Evolutionary conservation across 148 eudicot genomes (phyloP), one percentile per base, ranked within the genome.

Genomic region (Chenopodium album): DNA sequence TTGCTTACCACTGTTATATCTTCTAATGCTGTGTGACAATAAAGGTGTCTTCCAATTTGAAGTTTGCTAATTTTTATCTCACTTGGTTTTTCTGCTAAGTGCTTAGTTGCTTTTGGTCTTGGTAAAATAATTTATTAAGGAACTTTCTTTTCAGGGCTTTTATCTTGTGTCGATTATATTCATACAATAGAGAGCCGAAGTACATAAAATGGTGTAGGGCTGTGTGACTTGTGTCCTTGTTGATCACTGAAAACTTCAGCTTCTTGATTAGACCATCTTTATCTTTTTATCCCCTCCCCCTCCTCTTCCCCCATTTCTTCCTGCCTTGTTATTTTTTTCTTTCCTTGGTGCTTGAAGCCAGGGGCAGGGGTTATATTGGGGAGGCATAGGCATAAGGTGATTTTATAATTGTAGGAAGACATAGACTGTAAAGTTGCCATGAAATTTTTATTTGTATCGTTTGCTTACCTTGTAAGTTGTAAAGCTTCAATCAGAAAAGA

Each of bases 11-110:
- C 20, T 41, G 16, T 17, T 50, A 13, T 65, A 23, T 46, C 19
- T n/a, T 71, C 29, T 56, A 82, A 83, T 32, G 26, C 32, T 78
- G 50, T 41, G 8, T 64, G 81, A 31, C 41, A 63, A 28, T 64
- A 12, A 60, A 41, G 62, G 19, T 72, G 68, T 46, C 31, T n/a
- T 73, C 37, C 62, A 5, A 54, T 59, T 41, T 13, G 44, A 41
- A 41, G 6, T 76, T 44, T 59, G 20, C 44, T 48, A 31, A 22
- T 32, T 71, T 54, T 20, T 52, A 14, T 22, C 73, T 78, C 22
- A 23, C 72, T 77, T 41, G 50, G 17, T 13, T 37, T 71, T 46
- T 13, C 16, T 71, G 37, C 20, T 20, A 7, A 14, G 13, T 28
- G 31, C 26, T 65, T 19, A 7, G 69, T 59, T 59, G 12, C 56